These are phyloP conservation scores for Thermochaetoides thermophila DNA, from an alignment of 495 filamentous ascomycete species.

Conservation along the genomic window DNA sequence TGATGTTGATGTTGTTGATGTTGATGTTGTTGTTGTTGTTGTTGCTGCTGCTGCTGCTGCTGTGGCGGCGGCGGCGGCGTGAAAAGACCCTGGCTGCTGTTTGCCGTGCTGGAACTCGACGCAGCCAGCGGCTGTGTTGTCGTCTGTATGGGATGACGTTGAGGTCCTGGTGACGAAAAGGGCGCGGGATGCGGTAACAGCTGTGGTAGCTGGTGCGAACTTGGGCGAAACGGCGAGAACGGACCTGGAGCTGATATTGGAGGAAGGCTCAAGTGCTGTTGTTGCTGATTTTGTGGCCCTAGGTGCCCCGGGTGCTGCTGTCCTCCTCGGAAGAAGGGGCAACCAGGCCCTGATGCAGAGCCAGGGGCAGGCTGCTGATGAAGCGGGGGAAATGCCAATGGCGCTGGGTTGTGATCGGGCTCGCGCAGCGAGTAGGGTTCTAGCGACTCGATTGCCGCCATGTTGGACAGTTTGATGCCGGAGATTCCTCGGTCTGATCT, in stretches of 20 bases:
- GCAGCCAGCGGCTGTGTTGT: not conserved
- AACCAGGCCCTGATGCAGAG: too few relatives aligned
- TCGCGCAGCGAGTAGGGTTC: too few relatives aligned
- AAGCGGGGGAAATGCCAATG: too few relatives aligned
- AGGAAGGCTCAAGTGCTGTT: not conserved
- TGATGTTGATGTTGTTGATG: constrained; percentile 3
- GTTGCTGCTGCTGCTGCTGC: constrained; percentile 3
- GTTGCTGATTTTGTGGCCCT: not conserved
- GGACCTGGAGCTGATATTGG: too few relatives aligned
- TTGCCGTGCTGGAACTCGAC: not conserved
- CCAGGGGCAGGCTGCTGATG: too few relatives aligned
- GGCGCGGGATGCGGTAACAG: not conserved
- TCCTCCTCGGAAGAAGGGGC: too few relatives aligned
- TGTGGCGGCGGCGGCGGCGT: not conserved
- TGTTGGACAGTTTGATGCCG: too few relatives aligned
- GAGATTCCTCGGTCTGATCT: too few relatives aligned
- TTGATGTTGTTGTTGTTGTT: constrained; percentile 5
- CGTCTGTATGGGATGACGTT: not conserved
- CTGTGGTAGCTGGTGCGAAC: not conserved
- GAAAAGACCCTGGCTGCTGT: too few relatives aligned
- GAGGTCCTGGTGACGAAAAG: not conserved
- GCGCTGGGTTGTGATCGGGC: too few relatives aligned
- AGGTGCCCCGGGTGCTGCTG: not conserved
- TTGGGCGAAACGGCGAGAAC: too few relatives aligned
- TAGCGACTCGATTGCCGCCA: too few relatives aligned